Base-by-base conservation (phyloP, 352 stramenopile genomes). In the Pseudoperonospora humuli region DNA sequence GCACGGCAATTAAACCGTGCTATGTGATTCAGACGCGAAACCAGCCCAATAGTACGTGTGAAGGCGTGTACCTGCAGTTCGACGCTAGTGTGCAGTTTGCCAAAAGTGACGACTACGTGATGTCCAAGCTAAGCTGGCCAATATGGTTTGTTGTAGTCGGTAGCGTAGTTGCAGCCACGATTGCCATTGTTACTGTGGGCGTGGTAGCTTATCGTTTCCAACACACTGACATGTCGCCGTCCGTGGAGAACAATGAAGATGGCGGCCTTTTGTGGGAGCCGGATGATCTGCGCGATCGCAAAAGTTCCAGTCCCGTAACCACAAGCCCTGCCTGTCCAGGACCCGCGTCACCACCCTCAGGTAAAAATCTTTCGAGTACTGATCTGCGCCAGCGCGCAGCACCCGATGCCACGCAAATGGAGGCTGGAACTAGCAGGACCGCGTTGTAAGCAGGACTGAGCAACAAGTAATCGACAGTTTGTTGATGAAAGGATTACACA, bases 21-120 rank as follows among this genome's bases (percentile, higher is more conserved):
- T 88, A 84, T 47, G 57, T 66, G 19, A 50, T 87, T 13, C 77
- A 90, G 47, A 88, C 80, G 3, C 75, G 75, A 0, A 90, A 86
- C 55, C 62, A 86, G 7, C 59, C 64, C 2, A 72, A 77, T 21
- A 51, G 50, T 19, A 71, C 57, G 3, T 89, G 77, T 50, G 62
- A 86, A 28, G 73, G 73, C 14, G 56, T 85, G 39, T 89, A 87
- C 45, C 31, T 86, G 33, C 58, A 86, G 38, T 75, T 70, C 14
- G 75, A 89, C 34, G 75, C 64, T 1, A 67, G 64, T 15, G 57
- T 82, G 31, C 62, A 80, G 38, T 69, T 80, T 14, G 63, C 52
- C 4, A 67, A 78, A 32, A 76, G 56, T 28, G 64, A 81, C 39
- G 50, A 74, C 32, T 86, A 84, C 52, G 50, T 77, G 10, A 60